phyloP scores from a whole-genome alignment of 352 stramenopile genomes.

The Globisporangium middletonii region DNA sequence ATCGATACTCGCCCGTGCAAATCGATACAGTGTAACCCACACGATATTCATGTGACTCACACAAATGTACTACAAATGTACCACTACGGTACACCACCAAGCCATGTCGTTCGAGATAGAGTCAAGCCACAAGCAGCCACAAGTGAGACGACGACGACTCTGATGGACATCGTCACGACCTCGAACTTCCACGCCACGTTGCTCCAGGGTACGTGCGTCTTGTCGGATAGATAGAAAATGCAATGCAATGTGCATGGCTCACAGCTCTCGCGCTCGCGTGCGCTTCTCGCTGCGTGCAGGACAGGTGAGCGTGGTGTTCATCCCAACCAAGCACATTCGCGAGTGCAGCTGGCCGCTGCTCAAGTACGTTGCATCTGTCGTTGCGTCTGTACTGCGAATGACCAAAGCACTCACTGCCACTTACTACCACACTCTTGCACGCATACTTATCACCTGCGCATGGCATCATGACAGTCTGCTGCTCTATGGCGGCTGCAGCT shows the following conservation, averaged over 20 bases:
- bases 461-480: constrained; percentile 41
- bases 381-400: not conserved
- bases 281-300: constrained; percentile 23
- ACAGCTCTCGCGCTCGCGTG: not conserved
- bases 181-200: constrained; percentile 88
- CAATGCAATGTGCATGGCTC: too few species aligned
- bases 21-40: too few species aligned
- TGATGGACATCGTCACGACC: constrained; percentile 84
- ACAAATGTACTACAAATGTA: too few species aligned
- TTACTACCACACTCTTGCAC: not conserved
- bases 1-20: too few species aligned
- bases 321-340: constrained; percentile 58
- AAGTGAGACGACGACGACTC: not conserved
- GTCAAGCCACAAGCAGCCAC: not conserved
- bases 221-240: too few species aligned
- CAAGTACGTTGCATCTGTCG: constrained; percentile 42
- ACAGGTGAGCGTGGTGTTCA: constrained; percentile 74
- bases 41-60: too few species aligned
- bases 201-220: constrained; percentile 45
- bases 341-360: constrained; percentile 77
- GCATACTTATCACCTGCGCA: not conserved
- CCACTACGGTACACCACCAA: too few species aligned
- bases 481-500: constrained; percentile 75
- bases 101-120: too few species aligned
- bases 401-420: not conserved